Conservation (phyloP, 2,329 filamentous ascomycete species). For the Drechslera avenae region DNA sequence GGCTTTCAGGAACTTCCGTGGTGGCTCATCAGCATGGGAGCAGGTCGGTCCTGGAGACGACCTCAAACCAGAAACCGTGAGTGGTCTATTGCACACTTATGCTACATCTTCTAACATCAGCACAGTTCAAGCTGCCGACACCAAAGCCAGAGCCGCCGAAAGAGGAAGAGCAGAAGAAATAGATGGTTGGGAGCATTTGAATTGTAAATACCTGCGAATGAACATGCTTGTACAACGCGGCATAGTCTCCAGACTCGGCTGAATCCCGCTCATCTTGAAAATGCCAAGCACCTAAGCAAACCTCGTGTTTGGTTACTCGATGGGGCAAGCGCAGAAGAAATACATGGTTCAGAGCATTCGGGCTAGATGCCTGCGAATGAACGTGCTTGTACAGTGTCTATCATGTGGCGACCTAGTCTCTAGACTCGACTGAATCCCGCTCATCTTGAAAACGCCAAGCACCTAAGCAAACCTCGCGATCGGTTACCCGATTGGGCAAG, state of each 20-base stretch:
- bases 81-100: conserved; percentile 22
- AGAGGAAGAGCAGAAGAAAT: conserved; percentile 91
- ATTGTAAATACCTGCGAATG: conserved; percentile 49
- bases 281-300: conserved; percentile 14
- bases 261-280: background rate
- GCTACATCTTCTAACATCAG: conserved; percentile 4
- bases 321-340: conserved; percentile 91
- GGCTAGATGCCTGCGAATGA: conserved; percentile 47
- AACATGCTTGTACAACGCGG: conserved; percentile 24
- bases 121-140: conserved; percentile 86
- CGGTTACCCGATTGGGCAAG: conserved; percentile 19
- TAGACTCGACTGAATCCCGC: background rate
- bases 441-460: conserved; percentile 13
- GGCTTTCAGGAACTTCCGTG: conserved; percentile 98
- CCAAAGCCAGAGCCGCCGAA: conserved; percentile 88
- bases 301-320: too few relatives aligned
- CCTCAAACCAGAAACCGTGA: conserved; percentile 70
- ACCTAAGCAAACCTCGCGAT: conserved; percentile 12
- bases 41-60: conserved; percentile 74
- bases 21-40: conserved; percentile 69
- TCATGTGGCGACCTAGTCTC: background rate
- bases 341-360: conserved; percentile 54
- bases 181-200: conserved; percentile 48
- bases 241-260: background rate
- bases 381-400: conserved; percentile 27